phyloP scores from a whole-genome alignment of 78 protist genomes.

The Dictyostelium firmibasis region DNA sequence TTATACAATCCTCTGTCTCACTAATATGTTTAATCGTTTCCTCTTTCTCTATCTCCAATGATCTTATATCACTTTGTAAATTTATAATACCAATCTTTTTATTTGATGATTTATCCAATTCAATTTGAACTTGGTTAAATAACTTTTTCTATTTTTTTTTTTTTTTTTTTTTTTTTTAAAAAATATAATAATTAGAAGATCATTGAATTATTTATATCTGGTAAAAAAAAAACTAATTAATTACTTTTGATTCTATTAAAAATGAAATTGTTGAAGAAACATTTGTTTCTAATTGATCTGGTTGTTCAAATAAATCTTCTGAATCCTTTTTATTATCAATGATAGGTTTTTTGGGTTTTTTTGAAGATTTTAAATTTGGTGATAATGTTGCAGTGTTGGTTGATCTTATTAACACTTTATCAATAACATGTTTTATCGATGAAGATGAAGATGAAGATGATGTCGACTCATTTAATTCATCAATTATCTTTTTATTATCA shows the following conservation, averaged over 20 bases:
- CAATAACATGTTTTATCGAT: background rate
- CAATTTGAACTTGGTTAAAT: conserved; percentile 27
- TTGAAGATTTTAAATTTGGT: background rate
- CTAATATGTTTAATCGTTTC: background rate
- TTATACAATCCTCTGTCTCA: background rate
- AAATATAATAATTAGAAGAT: no score
- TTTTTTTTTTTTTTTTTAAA: no score
- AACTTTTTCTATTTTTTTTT: conserved; percentile 49
- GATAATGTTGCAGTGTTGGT: background rate
- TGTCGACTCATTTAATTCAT: background rate
- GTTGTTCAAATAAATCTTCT: conserved; percentile 47
- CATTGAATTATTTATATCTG: no score
- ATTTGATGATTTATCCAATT: conserved; percentile 33
- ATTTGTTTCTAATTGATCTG: conserved; percentile 20
- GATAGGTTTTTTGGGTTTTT: background rate
- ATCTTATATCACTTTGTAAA: background rate
- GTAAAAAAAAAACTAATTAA: no score
- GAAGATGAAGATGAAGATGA: background rate
- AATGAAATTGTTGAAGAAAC: conserved; percentile 10
- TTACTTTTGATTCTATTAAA: conserved; percentile 54
- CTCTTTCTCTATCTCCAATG: background rate
- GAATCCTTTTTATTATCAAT: background rate
- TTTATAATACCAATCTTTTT: conserved; percentile 7
- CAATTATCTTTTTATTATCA: background rate
- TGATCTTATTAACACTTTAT: background rate